Base-by-base conservation (phyloP, 1,284 basidiomycete genomes). In the Cutaneotrichosporon sp. region DNA sequence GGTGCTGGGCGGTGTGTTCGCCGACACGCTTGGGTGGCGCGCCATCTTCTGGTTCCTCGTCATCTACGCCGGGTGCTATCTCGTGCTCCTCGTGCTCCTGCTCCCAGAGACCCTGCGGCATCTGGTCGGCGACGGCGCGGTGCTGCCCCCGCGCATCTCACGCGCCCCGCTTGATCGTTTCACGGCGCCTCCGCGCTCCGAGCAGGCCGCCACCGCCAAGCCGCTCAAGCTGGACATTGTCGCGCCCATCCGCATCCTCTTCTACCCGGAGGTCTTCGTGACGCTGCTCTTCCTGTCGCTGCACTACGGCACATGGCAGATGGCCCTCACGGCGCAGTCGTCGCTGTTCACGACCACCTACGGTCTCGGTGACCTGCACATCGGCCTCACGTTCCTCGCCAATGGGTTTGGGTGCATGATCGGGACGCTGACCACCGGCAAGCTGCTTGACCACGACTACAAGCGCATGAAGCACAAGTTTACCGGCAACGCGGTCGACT, bases 71-170 rank as follows among this genome's bases (percentile, higher is more conserved):
- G 64, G 62, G 8, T 36, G 54, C 0, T 60, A 63, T 36, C 56
- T 72, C 9, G 49, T 64, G 13, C 55, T 63, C 4, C 63, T 69
- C 25, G 52, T 70, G 22, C 36, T 72, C 42, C 62, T 72, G 45
- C 61, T 74, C 22, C 75, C 75, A 1, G 75, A 77, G 56, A 76
- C 75, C n/a, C 67, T 77, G 3, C 67, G 75, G 6, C 54, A 64
- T 2, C 63, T 75, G 1, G 75, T 77, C 3, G 75, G 71, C 1
- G 70, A 75, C 45, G 75, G 75, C 1, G 69, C 70, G 1, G 55
- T 68, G 0, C 64, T 69, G 0, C 71, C 73, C 13, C 73, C 73
- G 13, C 22, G 65, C 16, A 53, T 73, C 22, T 75, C 75, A 55
- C 67, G 69, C 52, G 73, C 70, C 1, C 71, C 72, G 13, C 36